A percentile compares a stretch with the other conserved stretches of the same genome.
These are phyloP conservation scores for Fusarium sp. DNA, from an alignment of 2,329 filamentous ascomycete genomes.

Conservation along the genomic window DNA sequence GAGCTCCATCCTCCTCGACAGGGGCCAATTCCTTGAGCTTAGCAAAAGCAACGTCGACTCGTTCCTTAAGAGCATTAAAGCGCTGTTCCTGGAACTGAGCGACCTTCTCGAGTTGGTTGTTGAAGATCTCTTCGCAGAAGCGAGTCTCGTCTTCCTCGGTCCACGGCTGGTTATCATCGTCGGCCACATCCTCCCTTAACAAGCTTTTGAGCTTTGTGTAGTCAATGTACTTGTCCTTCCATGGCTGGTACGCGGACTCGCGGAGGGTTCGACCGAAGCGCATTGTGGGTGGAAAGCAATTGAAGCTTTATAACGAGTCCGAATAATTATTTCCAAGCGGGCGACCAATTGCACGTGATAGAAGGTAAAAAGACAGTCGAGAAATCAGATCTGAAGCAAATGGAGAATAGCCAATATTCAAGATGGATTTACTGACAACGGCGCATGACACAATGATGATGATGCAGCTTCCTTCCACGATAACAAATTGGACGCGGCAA, in stretches of 20 bases:
- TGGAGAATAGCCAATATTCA: background rate
- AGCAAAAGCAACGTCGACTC: conserved; percentile 70
- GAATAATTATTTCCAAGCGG: conserved; percentile 21
- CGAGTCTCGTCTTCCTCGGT: conserved; percentile 93
- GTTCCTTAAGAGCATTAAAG: conserved; percentile 69
- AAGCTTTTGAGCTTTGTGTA: conserved; percentile 93
- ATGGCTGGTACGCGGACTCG: conserved; percentile 83
- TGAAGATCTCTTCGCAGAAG: conserved; percentile 96
- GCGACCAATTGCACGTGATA: conserved; percentile 6
- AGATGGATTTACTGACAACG: conserved; percentile 14
- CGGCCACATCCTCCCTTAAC: conserved; percentile 79
- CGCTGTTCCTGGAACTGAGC: conserved; percentile 87
- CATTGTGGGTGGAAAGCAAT: conserved; percentile 66
- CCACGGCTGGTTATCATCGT: conserved; percentile 76
- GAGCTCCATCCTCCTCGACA: conserved; percentile 63
- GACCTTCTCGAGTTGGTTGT: conserved; percentile 95
- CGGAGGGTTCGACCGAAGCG: conserved; percentile 92
- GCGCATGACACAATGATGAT: conserved; percentile 37
- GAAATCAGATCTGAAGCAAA: conserved; percentile 1
- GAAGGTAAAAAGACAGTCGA: background rate
- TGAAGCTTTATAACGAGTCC: conserved; percentile 4
- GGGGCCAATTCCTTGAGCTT: conserved; percentile 84
- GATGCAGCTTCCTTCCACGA: conserved; percentile 26
- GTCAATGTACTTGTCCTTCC: conserved; percentile 95
- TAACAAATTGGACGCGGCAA: conserved; percentile 14